Evolutionary conservation across 139 green algal genomes (phyloP).

Genomic region (Haematococcus lacustris): DNA sequence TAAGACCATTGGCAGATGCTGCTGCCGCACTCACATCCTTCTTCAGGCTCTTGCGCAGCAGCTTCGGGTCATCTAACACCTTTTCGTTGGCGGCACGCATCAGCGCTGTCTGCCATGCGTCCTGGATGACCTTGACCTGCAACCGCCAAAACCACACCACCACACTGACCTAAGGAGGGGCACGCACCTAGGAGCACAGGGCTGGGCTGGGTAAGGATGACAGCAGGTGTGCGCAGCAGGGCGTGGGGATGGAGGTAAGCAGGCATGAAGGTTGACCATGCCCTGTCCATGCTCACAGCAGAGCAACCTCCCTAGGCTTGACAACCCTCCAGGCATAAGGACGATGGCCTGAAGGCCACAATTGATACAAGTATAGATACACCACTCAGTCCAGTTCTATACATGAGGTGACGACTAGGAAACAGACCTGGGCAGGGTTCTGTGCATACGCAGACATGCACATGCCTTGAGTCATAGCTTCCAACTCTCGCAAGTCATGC

Average conservation of each 20-base stretch:
- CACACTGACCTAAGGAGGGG: neutral
- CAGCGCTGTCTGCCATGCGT: slow-evolving; percentile 64
- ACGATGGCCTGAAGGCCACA: too few relatives aligned
- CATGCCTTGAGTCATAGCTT: neutral
- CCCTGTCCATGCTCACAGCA: neutral
- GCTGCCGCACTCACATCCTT: slow-evolving; percentile 26
- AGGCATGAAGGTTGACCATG: neutral
- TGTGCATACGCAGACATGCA: neutral
- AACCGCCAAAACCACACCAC: neutral
- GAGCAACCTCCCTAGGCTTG: neutral
- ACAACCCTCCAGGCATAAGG: too few relatives aligned
- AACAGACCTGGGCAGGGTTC: neutral
- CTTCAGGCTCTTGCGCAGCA: slow-evolving; percentile 65
- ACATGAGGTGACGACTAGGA: too few relatives aligned
- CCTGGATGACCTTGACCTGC: slow-evolving; percentile 26
- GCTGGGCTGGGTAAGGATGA: neutral
- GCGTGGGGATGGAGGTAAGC: neutral
- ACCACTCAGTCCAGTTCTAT: too few relatives aligned
- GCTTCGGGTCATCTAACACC: slow-evolving; percentile 83
- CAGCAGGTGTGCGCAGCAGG: neutral
- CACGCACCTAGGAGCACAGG: neutral
- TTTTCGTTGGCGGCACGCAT: slow-evolving; percentile 62
- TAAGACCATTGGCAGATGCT: too few relatives aligned
- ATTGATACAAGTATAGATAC: too few relatives aligned
- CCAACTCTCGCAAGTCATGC: too few relatives aligned